Percentiles rank a stretch among this genome's conserved stretches.
phyloP scores from a whole-genome alignment of 805 yeast species.

The Starmera amethionina region DNA sequence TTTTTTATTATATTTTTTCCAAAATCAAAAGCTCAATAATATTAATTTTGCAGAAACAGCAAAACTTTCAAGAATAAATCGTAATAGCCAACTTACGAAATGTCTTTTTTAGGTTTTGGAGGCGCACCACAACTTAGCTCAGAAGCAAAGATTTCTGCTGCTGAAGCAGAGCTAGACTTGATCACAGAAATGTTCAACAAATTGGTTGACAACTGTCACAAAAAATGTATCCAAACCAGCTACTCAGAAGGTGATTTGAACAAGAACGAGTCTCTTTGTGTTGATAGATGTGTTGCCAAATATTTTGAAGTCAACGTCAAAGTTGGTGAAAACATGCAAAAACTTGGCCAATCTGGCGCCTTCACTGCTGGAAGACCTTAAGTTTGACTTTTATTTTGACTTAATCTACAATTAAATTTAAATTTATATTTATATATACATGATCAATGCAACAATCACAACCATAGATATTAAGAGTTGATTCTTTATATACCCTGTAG shows the following conservation, averaged over 20 bases:
- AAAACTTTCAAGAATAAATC: no score
- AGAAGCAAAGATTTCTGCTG: constrained; percentile 75
- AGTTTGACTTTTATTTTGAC: neutral
- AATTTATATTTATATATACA: neutral
- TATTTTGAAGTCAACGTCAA: constrained; percentile 91
- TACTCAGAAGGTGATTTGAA: constrained; percentile 67
- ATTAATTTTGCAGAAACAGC: no score
- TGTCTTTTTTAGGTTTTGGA: constrained; percentile 73
- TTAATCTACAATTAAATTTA: neutral
- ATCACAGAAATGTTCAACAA: constrained; percentile 97
- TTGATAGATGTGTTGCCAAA: constrained; percentile 93
- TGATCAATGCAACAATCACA: no score
- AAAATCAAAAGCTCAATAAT: no score
- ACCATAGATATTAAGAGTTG: no score
- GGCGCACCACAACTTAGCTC: constrained; percentile 64
- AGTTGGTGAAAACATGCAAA: constrained; percentile 74
- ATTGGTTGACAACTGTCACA: constrained; percentile 80
- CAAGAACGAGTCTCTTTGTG: constrained; percentile 76
- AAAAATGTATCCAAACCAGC: constrained; percentile 62
- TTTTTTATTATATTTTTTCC: no score
- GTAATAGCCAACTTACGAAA: constrained; percentile 11
- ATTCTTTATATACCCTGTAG: no score
- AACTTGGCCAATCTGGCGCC: constrained; percentile 35
- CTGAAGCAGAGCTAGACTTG: constrained; percentile 95
- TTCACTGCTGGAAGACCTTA: constrained; percentile 22